Percentiles rank a stretch among this genome's conserved stretches.
Conservation (phyloP, 495 filamentous ascomycete genomes). For the Aspergillus nidulans region DNA sequence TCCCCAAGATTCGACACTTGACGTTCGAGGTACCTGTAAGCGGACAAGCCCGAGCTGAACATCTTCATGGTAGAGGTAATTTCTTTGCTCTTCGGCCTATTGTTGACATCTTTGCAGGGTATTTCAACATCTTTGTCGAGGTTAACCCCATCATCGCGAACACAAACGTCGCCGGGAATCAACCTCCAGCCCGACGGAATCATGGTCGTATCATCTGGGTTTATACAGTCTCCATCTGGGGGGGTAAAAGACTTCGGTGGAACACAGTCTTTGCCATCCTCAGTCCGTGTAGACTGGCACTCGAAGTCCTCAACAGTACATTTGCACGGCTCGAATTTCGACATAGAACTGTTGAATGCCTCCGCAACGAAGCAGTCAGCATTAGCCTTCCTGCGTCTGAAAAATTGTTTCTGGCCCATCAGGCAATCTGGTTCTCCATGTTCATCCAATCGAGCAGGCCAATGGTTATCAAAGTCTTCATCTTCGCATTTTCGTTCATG, state of each 20-base stretch:
- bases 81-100: slow-evolving; percentile 52
- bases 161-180: slow-evolving; percentile 87
- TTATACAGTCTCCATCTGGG: slow-evolving; percentile 62
- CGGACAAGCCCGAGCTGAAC: slow-evolving; percentile 55
- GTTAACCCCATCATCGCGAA: slow-evolving; percentile 47
- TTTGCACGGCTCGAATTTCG: slow-evolving; percentile 64
- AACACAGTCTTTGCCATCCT: slow-evolving; percentile 62
- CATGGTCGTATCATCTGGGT: slow-evolving; percentile 62
- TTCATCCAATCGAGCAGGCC: slow-evolving; percentile 77
- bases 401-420: slow-evolving; percentile 92
- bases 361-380: slow-evolving; percentile 84
- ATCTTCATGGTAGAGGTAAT: slow-evolving; percentile 49
- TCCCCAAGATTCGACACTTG: slow-evolving; percentile 55
- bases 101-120: slow-evolving; percentile 46
- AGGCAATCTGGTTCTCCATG: slow-evolving; percentile 78
- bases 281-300: slow-evolving; percentile 77
- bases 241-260: slow-evolving; percentile 47
- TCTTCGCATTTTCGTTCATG: slow-evolving; percentile 77
- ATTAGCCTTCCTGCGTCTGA: slow-evolving; percentile 73
- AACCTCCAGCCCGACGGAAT: slow-evolving; percentile 85
- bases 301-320: slow-evolving; percentile 85
- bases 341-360: slow-evolving; percentile 69
- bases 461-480: slow-evolving; percentile 71
- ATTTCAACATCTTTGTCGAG: slow-evolving; percentile 43
- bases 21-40: slow-evolving; percentile 81